Conservation (phyloP, 192 early-diverging fungal species). For the Gryganskiella cystojenkinii region DNA sequence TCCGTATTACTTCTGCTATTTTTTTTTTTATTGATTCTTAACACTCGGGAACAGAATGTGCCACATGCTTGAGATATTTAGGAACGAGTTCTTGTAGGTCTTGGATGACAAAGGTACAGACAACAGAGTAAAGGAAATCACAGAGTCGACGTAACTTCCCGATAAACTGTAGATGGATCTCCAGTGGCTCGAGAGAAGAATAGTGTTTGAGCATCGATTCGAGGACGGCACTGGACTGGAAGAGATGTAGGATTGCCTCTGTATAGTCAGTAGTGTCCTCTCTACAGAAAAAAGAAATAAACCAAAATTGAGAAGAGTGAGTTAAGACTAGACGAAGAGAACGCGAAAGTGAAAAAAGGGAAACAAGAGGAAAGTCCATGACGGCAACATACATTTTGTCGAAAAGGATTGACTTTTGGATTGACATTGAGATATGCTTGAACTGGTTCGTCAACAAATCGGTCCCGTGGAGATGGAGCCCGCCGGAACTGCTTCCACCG, state of each 20-base stretch:
- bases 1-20: no score
- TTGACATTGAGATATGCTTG: constrained; percentile 41
- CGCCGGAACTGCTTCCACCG: not conserved
- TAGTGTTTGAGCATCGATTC: constrained; percentile 40
- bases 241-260: constrained; percentile 22
- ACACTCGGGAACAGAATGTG: constrained; percentile 30
- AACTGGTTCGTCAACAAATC: constrained; percentile 33
- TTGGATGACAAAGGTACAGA: constrained; percentile 57
- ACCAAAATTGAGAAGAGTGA: no score
- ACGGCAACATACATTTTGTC: constrained; percentile 30
- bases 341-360: no score
- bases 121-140: constrained; percentile 51
- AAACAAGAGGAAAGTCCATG: not conserved
- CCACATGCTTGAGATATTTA: constrained; percentile 55
- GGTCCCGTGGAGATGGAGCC: not conserved
- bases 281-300: not conserved
- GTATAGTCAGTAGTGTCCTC: constrained; percentile 36
- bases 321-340: no score
- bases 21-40: no score
- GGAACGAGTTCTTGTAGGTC: constrained; percentile 49
- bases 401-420: constrained; percentile 38
- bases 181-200: constrained; percentile 12
- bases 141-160: constrained; percentile 35
- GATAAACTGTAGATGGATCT: constrained; percentile 46
- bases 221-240: constrained; percentile 33